phyloP scores from a whole-genome alignment of 352 stramenopile genomes.

The Phytopythium chamaehyphon region DNA sequence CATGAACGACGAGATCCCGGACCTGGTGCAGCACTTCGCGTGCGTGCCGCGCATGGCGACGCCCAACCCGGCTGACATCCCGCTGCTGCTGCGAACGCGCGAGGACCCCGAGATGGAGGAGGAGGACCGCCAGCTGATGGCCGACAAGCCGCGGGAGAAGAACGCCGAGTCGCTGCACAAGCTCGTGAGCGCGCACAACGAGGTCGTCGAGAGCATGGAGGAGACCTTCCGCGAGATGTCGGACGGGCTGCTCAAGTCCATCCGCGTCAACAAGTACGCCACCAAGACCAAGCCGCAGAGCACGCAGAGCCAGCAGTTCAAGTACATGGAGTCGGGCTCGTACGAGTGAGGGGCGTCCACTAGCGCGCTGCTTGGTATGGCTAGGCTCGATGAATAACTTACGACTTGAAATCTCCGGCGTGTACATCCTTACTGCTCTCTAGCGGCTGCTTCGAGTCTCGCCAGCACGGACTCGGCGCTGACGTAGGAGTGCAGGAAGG shows the following conservation, averaged over 20 bases:
- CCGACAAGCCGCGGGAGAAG: slow-evolving; percentile 60
- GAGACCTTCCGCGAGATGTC: slow-evolving; percentile 85
- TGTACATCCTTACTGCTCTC: background rate
- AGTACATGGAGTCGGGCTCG: slow-evolving; percentile 82
- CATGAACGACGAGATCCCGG: slow-evolving; percentile 86
- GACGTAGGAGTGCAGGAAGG: slow-evolving; percentile 51
- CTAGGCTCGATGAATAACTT: background rate
- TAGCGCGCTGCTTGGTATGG: no score
- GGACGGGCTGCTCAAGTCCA: slow-evolving; percentile 76
- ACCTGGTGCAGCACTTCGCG: slow-evolving; percentile 81
- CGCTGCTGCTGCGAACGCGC: slow-evolving; percentile 70
- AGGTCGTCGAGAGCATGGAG: slow-evolving; percentile 72
- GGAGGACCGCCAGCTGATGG: slow-evolving; percentile 68
- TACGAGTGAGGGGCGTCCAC: slow-evolving; percentile 26
- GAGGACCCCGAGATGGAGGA: slow-evolving; percentile 86
- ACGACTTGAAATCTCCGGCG: background rate
- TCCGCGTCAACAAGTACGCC: slow-evolving; percentile 84
- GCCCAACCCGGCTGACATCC: slow-evolving; percentile 72
- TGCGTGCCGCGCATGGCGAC: slow-evolving; percentile 82
- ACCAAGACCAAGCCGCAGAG: slow-evolving; percentile 74
- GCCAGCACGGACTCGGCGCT: slow-evolving; percentile 40
- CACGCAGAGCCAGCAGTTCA: slow-evolving; percentile 77
- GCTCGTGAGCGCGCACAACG: slow-evolving; percentile 59
- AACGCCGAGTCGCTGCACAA: slow-evolving; percentile 66
- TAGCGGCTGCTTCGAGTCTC: background rate